A percentile compares a stretch with the other conserved stretches of the same genome.
phyloP scores from a whole-genome alignment of 306 rosid species.

The Coriaria nepalensis region DNA sequence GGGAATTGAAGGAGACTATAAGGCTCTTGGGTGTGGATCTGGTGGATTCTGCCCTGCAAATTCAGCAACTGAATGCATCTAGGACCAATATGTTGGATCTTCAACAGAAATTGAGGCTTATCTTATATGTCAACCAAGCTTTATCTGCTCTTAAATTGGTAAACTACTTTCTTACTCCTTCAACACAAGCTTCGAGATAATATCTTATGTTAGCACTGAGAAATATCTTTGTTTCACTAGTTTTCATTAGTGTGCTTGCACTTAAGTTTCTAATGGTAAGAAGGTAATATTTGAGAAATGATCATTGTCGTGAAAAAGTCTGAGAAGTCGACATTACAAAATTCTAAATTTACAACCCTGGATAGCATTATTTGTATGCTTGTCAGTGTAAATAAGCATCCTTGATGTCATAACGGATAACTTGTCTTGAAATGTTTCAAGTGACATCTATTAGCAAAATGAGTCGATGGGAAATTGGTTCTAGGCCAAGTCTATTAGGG shows the following conservation, averaged over 20 bases:
- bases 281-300: not conserved
- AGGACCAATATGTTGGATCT: slow-evolving; percentile 69
- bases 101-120: slow-evolving; percentile 78
- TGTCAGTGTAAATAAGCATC: not conserved
- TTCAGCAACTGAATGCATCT: slow-evolving; percentile 65
- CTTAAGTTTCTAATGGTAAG: too few species aligned
- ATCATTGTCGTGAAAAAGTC: not conserved
- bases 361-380: not conserved
- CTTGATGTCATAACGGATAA: not conserved
- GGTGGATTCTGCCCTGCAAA: slow-evolving; percentile 71
- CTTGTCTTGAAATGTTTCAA: not conserved
- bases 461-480: too few species aligned
- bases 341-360: not conserved
- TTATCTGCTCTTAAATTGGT: slow-evolving; percentile 92
- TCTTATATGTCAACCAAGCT: slow-evolving; percentile 84
- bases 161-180: slow-evolving; percentile 3
- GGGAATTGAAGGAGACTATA: slow-evolving; percentile 71
- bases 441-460: not conserved
- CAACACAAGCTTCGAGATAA: not conserved
- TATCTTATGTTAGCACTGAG: too few species aligned
- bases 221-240: not conserved
- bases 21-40: slow-evolving; percentile 75
- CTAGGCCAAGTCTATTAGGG: too few species aligned
- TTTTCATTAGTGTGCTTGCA: not conserved
- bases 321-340: not conserved